Conservation (phyloP, 2,329 filamentous ascomycete species). For the Talaromyces albobiverticillius region DNA sequence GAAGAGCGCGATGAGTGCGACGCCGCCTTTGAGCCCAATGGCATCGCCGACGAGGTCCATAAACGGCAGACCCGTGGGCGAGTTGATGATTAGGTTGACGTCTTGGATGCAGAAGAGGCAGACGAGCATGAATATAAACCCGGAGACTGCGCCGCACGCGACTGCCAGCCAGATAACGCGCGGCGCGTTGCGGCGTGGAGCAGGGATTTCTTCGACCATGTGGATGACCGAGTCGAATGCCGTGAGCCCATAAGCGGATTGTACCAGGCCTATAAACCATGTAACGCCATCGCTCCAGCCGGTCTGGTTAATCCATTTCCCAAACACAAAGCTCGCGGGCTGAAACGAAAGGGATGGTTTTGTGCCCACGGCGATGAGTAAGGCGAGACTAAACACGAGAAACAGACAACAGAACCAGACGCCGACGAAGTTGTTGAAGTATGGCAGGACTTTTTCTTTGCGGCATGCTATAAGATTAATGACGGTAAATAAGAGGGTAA, state of each 20-base stretch:
- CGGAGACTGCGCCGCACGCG: constrained; percentile 51
- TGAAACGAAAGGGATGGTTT: constrained; percentile 47
- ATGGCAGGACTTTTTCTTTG: constrained; percentile 46
- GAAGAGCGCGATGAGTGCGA: constrained; percentile 51
- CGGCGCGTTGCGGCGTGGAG: constrained; percentile 52
- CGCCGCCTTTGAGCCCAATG: constrained; percentile 49
- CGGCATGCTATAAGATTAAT: constrained; percentile 55
- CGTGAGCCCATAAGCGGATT: constrained; percentile 56
- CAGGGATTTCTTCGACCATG: constrained; percentile 46
- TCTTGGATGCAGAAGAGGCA: constrained; percentile 55
- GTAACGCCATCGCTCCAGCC: constrained; percentile 56
- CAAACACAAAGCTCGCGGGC: constrained; percentile 52
- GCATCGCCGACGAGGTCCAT: constrained; percentile 58
- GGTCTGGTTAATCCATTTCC: constrained; percentile 49
- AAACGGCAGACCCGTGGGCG: constrained; percentile 54
- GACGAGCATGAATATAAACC: constrained; percentile 57
- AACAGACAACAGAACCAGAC: constrained; percentile 53
- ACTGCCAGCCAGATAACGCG: constrained; percentile 50
- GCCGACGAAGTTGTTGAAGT: constrained; percentile 58
- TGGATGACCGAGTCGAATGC: constrained; percentile 60
- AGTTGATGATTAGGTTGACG: constrained; percentile 42
- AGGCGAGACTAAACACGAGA: constrained; percentile 49
- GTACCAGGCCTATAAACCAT: constrained; percentile 59
- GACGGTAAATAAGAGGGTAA: constrained; percentile 47
- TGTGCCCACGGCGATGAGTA: constrained; percentile 53